Conservation (phyloP, 139 green algal genomes). For the Asterochloris sp. region DNA sequence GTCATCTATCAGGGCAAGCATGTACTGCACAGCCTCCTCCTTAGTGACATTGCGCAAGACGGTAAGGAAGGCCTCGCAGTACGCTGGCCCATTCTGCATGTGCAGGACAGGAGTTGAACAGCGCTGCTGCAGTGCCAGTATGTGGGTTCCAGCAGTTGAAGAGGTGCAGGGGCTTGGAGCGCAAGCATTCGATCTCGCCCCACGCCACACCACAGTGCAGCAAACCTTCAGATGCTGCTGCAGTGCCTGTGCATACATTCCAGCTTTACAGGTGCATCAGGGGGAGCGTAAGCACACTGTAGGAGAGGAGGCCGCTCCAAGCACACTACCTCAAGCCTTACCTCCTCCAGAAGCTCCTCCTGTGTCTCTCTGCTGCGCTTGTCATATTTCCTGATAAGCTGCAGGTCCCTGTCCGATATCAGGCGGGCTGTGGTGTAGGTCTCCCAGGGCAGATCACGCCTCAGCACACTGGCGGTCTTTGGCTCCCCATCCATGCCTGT, state of each 20-base stretch:
- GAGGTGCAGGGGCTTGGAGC: not conserved
- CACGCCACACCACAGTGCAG: no score
- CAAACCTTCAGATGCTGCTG: no score
- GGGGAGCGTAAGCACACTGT: no score
- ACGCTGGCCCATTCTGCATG: slow-evolving; percentile 60
- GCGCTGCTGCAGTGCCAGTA: not conserved
- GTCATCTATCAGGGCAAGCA: slow-evolving; percentile 80
- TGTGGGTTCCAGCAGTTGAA: not conserved
- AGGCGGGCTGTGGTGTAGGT: slow-evolving; percentile 77
- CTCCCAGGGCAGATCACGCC: slow-evolving; percentile 35
- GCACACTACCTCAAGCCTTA: slow-evolving; percentile 15
- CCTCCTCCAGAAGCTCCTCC: slow-evolving; percentile 67
- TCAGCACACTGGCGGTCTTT: slow-evolving; percentile 11
- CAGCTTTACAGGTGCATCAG: no score
- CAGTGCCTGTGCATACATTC: no score
- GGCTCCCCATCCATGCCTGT: not conserved
- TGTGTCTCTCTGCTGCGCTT: slow-evolving; percentile 64
- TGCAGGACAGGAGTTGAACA: not conserved
- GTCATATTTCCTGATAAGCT: slow-evolving; percentile 68
- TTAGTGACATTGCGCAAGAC: slow-evolving; percentile 87
- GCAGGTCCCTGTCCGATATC: slow-evolving; percentile 70
- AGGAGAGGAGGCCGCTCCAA: no score
- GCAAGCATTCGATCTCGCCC: not conserved
- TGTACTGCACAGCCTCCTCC: slow-evolving; percentile 90
- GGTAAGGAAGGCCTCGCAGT: slow-evolving; percentile 76